Evolutionary conservation across 139 green algal genomes (phyloP).

Genomic region (Chlorella ohadii): DNA sequence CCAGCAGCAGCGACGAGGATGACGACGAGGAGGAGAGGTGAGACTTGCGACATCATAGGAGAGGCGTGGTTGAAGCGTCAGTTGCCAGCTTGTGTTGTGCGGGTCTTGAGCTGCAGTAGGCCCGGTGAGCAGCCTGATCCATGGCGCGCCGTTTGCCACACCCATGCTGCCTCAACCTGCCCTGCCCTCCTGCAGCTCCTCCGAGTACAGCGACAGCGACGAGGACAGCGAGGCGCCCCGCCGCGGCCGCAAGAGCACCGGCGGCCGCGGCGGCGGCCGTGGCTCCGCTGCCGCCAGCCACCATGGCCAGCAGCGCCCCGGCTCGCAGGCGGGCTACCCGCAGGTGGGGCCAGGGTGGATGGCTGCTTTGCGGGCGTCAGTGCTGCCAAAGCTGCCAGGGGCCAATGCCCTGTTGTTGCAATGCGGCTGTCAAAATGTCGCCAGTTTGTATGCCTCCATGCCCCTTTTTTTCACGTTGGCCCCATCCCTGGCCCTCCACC

Average conservation of each 20-base stretch:
- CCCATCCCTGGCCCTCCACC: background rate
- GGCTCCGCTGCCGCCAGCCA: background rate
- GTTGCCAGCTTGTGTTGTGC: too few species aligned
- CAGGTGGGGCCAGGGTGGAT: background rate
- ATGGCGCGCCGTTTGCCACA: too few species aligned
- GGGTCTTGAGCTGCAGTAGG: too few species aligned
- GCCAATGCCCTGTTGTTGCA: too few species aligned
- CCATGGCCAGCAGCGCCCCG: background rate
- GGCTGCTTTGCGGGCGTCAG: too few species aligned
- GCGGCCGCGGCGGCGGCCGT: background rate
- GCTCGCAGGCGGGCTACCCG: background rate
- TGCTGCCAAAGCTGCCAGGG: too few species aligned
- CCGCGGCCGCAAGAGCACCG: background rate
- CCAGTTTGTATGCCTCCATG: too few species aligned
- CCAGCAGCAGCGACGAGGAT: conserved; percentile 20
- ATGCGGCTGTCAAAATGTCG: too few species aligned
- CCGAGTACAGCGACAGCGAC: conserved; percentile 34
- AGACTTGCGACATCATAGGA: too few species aligned
- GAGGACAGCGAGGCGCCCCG: conserved; percentile 31
- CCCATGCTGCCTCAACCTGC: too few species aligned
- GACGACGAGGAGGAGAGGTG: conserved; percentile 34
- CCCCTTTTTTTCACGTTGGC: background rate
- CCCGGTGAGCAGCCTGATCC: too few species aligned
- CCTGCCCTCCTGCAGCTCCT: background rate
- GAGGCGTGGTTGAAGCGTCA: too few species aligned